Evolutionary conservation across 768 basidiomycete species (phyloP).

Genomic region (Wakefieldia striispora): DNA sequence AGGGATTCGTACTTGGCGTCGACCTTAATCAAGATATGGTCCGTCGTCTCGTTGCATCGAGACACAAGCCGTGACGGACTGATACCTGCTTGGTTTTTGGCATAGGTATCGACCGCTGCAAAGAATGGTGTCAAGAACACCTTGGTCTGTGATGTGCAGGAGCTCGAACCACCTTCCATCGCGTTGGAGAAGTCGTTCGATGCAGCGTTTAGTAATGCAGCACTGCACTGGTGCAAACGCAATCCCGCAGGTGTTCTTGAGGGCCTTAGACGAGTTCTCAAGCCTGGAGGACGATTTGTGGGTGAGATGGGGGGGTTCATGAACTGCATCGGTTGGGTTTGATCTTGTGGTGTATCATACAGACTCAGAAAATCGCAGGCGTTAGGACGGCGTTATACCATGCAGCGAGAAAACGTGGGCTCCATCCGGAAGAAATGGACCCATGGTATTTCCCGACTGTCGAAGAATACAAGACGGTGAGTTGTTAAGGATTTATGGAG

Average conservation of each 20-base stretch:
- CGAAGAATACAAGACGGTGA: conserved; percentile 60
- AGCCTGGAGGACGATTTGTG: conserved; percentile 67
- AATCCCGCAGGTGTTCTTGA: conserved; percentile 65
- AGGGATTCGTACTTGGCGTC: conserved; percentile 62
- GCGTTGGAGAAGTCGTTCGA: conserved; percentile 50
- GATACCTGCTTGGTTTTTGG: neutral
- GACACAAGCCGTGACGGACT: neutral
- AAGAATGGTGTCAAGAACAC: conserved; percentile 44
- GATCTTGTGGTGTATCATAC: neutral
- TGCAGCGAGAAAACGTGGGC: conserved; percentile 49
- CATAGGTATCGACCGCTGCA: conserved; percentile 54
- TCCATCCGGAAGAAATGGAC: conserved; percentile 59
- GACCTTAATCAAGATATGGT: conserved; percentile 78
- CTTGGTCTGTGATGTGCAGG: conserved; percentile 56
- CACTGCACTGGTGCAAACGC: conserved; percentile 83
- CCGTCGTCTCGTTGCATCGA: conserved; percentile 15
- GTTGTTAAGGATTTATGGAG: conserved; percentile 6
- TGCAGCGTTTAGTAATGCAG: conserved; percentile 77
- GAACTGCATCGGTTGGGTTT: conserved; percentile 59
- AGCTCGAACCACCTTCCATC: conserved; percentile 32
- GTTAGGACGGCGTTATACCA: conserved; percentile 56
- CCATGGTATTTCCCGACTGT: conserved; percentile 86
- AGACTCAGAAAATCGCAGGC: conserved; percentile 40
- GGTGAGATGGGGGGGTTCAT: conserved; percentile 78
- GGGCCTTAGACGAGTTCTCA: conserved; percentile 59